phyloP scores from a whole-genome alignment of 768 basidiomycete species.

The Mycena alexandri region DNA sequence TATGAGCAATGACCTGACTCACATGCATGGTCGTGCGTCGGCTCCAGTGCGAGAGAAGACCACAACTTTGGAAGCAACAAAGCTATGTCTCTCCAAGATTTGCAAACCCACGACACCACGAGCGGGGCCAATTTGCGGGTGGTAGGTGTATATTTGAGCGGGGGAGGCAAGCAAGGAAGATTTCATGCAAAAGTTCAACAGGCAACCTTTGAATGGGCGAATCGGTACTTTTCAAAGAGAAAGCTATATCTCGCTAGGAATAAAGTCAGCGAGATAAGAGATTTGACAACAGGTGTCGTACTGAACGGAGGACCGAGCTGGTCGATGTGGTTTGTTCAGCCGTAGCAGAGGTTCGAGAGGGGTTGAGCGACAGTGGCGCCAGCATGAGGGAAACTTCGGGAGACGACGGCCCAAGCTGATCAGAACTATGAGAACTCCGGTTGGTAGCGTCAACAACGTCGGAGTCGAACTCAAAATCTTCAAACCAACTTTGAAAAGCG shows the following conservation, averaged over 20 bases:
- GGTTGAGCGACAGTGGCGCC: no score
- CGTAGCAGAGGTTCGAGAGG: no score
- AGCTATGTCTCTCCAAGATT: not conserved
- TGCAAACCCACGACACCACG: constrained; percentile 12
- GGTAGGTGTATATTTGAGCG: not conserved
- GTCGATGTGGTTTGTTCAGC: no score
- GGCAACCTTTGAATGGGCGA: constrained; percentile 5
- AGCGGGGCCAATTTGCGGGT: constrained; percentile 1
- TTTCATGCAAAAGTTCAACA: constrained; percentile 8
- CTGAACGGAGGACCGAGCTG: not conserved
- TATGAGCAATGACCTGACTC: not conserved
- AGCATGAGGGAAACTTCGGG: no score
- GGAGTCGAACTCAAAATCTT: no score
- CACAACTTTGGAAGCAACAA: not conserved
- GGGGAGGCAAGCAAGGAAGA: constrained; percentile 5
- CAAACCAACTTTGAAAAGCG: no score
- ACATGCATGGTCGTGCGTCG: not conserved
- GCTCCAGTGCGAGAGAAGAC: constrained; percentile 4
- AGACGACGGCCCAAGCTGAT: no score
- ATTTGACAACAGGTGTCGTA: not conserved
- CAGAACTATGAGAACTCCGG: no score
- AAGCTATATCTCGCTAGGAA: not conserved
- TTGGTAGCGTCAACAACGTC: no score
- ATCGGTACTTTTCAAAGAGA: not conserved
- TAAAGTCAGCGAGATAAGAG: not conserved